Conservation (phyloP, 23 red algal species). For the Gracilaria domingensis region DNA sequence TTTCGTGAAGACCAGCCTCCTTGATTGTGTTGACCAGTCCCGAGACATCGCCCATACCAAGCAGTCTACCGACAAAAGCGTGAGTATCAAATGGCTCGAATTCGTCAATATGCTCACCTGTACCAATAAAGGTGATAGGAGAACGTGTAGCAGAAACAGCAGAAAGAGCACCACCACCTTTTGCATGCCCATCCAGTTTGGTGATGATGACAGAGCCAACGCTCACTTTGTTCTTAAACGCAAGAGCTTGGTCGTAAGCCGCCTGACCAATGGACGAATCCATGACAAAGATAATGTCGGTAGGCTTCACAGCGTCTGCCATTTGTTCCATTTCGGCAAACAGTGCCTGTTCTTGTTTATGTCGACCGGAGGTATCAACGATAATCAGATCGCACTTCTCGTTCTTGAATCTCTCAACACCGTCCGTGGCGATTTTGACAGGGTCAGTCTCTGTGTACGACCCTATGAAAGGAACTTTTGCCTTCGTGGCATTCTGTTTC, state of each 20-base stretch:
- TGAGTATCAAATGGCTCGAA: constrained; percentile 91
- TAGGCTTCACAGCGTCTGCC: constrained; percentile 76
- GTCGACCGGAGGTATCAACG: constrained; percentile 96
- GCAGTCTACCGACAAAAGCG: constrained; percentile 91
- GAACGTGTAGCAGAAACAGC: constrained; percentile 92
- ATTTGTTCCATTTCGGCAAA: constrained; percentile 99
- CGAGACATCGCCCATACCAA: constrained; percentile 95
- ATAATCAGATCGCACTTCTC: constrained; percentile 94
- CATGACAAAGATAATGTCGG: constrained; percentile 97
- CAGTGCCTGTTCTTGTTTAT: constrained; percentile 96
- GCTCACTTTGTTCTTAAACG: constrained; percentile 81
- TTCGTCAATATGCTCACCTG: constrained; percentile 97
- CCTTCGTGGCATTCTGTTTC: constrained; percentile 95
- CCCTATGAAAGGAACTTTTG: constrained; percentile 95
- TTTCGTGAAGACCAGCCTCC: constrained; percentile 91
- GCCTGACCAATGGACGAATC: constrained; percentile 98
- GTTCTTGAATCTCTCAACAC: constrained; percentile 84
- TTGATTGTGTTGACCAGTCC: constrained; percentile 95
- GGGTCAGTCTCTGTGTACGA: constrained; percentile 94
- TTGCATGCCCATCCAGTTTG: constrained; percentile 97
- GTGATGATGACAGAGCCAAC: constrained; percentile 98
- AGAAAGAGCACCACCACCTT: constrained; percentile 93
- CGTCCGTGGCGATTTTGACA: constrained; percentile 89
- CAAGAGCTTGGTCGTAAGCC: constrained; percentile 93
- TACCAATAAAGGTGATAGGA: constrained; percentile 97